Evolutionary conservation across 2,329 filamentous ascomycete species (phyloP), one percentile per base, ranked within the genome.

Genomic region (Penicillium sp.): DNA sequence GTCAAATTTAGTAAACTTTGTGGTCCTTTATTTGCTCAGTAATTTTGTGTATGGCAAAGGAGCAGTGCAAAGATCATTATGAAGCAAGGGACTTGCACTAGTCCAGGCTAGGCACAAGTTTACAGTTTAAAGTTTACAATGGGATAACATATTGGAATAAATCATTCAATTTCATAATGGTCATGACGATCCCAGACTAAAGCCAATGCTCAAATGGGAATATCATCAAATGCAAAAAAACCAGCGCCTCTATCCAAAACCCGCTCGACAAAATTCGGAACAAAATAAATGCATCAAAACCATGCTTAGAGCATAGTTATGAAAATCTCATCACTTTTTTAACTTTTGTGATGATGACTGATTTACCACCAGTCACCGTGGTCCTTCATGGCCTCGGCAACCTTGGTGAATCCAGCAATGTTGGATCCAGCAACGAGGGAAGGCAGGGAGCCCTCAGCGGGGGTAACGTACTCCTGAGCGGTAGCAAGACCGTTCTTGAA

Each of bases 361-460:
- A 63, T 69, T 65, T 68, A 81, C 80, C 84, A 98, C 93, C 93
- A 98, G 78, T 98, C 93, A 71, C 95, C 95, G 80, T 97, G 93
- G 77, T 96, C 91, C 75, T 89, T 85, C 93, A 98, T 98, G 71
- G 95, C 93, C 69, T 86, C 84, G 52, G 89, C 93, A 54, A 98
- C 93, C 88, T 98, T 99, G 79, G 90, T 89, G 82, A 97, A 98
- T 57, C 95, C 95, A 59, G 95, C 95, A 80, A 99, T 96, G 81
- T 98, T 98, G 82, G 88, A 90, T 68, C 95, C 95, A 58, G 91
- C 92, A 41, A 98, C 92, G 73, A 98, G 82, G 66, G 87, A 92
- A 66, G 95, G 95, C 68, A 95, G 86, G 80, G 93, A 90, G 68
- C 88, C 91, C 74, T 96, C 91, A 65, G 82, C 82, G 54, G 86